These are phyloP conservation scores for Apiotrichum sp. DNA, from an alignment of 1,284 basidiomycete genomes.

Conservation along the genomic window DNA sequence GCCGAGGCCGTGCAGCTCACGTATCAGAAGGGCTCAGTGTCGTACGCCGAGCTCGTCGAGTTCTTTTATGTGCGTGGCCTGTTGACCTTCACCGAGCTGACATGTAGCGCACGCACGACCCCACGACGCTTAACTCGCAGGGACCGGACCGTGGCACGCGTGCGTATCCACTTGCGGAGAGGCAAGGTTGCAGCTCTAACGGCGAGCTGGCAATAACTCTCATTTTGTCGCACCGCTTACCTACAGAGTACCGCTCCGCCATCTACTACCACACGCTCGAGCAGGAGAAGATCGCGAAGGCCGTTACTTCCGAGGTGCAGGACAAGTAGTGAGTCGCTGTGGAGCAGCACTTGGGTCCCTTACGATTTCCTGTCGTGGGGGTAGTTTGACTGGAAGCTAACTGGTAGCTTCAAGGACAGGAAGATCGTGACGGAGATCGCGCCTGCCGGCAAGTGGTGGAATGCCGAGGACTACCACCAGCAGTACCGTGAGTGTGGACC, in stretches of 20 bases:
- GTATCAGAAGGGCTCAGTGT: constrained; percentile 72
- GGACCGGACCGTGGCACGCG: constrained; percentile 71
- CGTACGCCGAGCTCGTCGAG: constrained; percentile 79
- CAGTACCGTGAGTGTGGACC: constrained; percentile 53
- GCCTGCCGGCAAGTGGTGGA: constrained; percentile 64
- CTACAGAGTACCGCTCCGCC: constrained; percentile 80
- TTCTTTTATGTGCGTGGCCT: constrained; percentile 61
- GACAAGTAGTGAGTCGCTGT: constrained; percentile 57
- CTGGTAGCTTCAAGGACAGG: constrained; percentile 59
- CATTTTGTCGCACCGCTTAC: constrained; percentile 1
- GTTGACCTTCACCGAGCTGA: no score
- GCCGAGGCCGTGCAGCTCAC: constrained; percentile 83
- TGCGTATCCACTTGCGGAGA: constrained; percentile 47
- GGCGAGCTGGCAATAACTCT: not conserved
- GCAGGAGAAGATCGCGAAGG: constrained; percentile 67
- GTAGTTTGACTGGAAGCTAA: no score
- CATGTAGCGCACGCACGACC: constrained; percentile 72
- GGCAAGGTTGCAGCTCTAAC: no score
- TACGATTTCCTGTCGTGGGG: not conserved
- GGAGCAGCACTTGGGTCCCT: not conserved
- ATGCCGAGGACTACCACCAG: constrained; percentile 80
- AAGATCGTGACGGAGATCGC: constrained; percentile 73
- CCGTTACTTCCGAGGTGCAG: constrained; percentile 79
- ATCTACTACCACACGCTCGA: constrained; percentile 78
- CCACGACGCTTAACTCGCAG: constrained; percentile 73